These are phyloP conservation scores for Eimeria acervulina DNA, from an alignment of 169 alveolate genomes.

Conservation along the genomic window DNA sequence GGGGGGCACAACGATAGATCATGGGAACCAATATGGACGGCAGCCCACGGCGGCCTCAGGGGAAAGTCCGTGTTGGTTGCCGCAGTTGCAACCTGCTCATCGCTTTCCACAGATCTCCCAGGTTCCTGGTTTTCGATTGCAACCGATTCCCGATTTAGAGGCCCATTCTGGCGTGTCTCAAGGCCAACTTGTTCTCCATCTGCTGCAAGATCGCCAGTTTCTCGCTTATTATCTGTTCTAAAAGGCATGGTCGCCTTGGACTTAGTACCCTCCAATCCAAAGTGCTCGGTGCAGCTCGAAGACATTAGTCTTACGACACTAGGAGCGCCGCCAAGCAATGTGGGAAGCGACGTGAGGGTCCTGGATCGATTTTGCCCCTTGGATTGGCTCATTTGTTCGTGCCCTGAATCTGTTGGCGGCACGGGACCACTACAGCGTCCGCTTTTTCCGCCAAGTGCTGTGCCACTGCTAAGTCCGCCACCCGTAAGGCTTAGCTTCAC, in stretches of 20 bases:
- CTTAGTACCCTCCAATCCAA: slow-evolving; percentile 3
- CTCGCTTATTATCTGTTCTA: not conserved
- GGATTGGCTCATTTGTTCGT: not conserved
- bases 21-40: slow-evolving; percentile 67
- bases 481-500: slow-evolving; percentile 26
- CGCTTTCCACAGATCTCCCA: not conserved
- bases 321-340: not conserved
- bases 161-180: not conserved
- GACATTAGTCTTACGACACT: not conserved
- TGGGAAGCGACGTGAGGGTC: not conserved
- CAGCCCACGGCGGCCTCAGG: slow-evolving; percentile 65
- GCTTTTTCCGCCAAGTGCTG: not conserved
- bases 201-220: not conserved
- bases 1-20: slow-evolving; percentile 62
- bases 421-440: not conserved
- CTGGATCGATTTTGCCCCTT: not conserved
- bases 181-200: not conserved
- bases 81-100: slow-evolving; percentile 22
- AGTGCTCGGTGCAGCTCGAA: not conserved
- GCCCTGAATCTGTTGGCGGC: not conserved
- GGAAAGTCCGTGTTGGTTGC: slow-evolving; percentile 31
- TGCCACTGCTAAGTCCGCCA: slow-evolving; percentile 26
- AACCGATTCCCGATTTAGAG: not conserved
- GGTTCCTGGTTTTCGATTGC: not conserved
- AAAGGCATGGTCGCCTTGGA: not conserved